These are phyloP conservation scores for Suillus variegatus DNA, from an alignment of 768 basidiomycete genomes.

Conservation along the genomic window DNA sequence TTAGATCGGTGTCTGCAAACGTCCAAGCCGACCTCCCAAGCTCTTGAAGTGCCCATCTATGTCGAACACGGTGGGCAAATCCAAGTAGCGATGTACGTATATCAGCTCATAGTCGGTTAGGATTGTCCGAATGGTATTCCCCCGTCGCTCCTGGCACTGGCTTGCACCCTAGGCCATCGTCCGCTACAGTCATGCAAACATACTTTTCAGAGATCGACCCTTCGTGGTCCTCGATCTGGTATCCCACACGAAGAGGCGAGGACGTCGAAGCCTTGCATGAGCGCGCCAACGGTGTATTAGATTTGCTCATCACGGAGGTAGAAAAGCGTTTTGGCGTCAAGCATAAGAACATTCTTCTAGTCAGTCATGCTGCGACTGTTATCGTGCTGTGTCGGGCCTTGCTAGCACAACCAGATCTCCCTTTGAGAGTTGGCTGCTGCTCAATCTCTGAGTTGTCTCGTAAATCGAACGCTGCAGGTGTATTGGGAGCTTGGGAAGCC, in stretches of 20 bases:
- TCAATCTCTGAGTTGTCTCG: slow-evolving; percentile 60
- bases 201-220: slow-evolving; percentile 60
- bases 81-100: not conserved
- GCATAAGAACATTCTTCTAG: slow-evolving; percentile 57
- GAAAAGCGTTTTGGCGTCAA: slow-evolving; percentile 44
- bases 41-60: slow-evolving; percentile 67
- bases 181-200: slow-evolving; percentile 50
- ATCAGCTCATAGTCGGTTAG: slow-evolving; percentile 32
- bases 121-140: slow-evolving; percentile 79
- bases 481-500: slow-evolving; percentile 49
- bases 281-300: slow-evolving; percentile 54
- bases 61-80: slow-evolving; percentile 68
- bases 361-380: slow-evolving; percentile 76
- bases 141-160: slow-evolving; percentile 66
- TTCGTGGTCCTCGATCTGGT: slow-evolving; percentile 64
- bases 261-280: slow-evolving; percentile 60
- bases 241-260: slow-evolving; percentile 76
- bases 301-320: slow-evolving; percentile 50
- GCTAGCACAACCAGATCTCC: slow-evolving; percentile 49
- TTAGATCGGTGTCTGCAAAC: slow-evolving; percentile 90
- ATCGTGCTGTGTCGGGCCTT: slow-evolving; percentile 67
- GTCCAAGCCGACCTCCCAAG: slow-evolving; percentile 58
- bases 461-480: slow-evolving; percentile 24
- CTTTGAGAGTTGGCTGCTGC: slow-evolving; percentile 74
- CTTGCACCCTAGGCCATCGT: slow-evolving; percentile 72